Conservation (phyloP, 2,329 filamentous ascomycete species). For the Ascochyta koolunga region DNA sequence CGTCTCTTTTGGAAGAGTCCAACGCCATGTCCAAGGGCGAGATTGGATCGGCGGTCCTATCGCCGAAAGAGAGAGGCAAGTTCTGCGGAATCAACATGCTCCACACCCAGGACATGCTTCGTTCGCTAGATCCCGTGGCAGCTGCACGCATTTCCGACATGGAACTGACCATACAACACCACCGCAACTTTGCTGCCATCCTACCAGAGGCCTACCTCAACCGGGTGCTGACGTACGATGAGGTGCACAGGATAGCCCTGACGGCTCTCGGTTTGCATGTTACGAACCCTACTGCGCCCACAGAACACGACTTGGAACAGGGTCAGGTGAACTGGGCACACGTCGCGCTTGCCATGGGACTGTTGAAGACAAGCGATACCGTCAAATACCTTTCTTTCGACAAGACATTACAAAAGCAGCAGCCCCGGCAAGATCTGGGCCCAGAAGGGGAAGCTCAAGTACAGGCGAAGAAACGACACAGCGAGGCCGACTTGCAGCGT, state of each 20-base stretch:
- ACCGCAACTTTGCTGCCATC: conserved; percentile 26
- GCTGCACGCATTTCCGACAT: conserved; percentile 32
- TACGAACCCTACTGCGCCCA: conserved; percentile 19
- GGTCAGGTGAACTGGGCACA: conserved; percentile 48
- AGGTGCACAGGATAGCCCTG: conserved; percentile 65
- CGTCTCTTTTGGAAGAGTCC: conserved; percentile 21
- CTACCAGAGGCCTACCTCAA: conserved; percentile 44
- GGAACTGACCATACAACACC: conserved; percentile 24
- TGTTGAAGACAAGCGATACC: conserved; percentile 55
- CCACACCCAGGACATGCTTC: conserved; percentile 69
- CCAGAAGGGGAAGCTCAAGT: conserved; percentile 10
- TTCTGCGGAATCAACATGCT: conserved; percentile 64
- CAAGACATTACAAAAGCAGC: conserved; percentile 9
- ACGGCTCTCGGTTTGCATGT: conserved; percentile 56
- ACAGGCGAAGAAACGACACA: conserved; percentile 16
- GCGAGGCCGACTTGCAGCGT: conserved; percentile 47
- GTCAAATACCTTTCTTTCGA: conserved; percentile 52
- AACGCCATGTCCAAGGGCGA: conserved; percentile 15
- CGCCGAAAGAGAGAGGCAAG: conserved; percentile 30
- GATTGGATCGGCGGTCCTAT: conserved; percentile 12
- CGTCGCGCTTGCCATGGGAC: conserved; percentile 49
- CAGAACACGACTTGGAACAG: conserved; percentile 5
- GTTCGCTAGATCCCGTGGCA: conserved; percentile 49
- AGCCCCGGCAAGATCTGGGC: conserved; percentile 10
- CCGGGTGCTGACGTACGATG: conserved; percentile 64